Evolutionary conservation across 768 basidiomycete species (phyloP), one percentile per base, ranked within the genome.

Genomic region (Tricholoma matsutake): DNA sequence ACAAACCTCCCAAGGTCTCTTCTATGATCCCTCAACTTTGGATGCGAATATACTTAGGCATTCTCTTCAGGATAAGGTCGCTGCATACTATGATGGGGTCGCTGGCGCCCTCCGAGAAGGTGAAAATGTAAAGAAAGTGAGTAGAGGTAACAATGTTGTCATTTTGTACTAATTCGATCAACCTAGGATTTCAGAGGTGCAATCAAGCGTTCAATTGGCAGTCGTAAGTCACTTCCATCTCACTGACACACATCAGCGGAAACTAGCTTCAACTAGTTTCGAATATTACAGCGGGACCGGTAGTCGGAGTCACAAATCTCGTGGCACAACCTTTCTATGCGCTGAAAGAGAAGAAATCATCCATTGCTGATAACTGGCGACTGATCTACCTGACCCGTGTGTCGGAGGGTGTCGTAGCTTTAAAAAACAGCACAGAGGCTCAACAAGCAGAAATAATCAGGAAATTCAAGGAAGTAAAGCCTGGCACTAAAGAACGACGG

Each of bases 351-450:
- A 63, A 71, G 10, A 73, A 75, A 54, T 67, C 72, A n/a, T 59
- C 67, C 2, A 63, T 68, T 56, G 73, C 51, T 31, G 28, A 53
- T 2, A 8, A 53, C 29, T 53, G 51, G 51, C 51, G n/a, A 32
- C n/a, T 53, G 51, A 53, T 53, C 51, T 53, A 53, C 51, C 14
- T 64, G n/a, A 77, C 75, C 11, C 72, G 79, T 28, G 71, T 79
- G 13, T 68, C 70, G 6, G 76, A 82, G 58, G 82, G 81, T 4
- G 52, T 71, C 6, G 73, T 75, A 58, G 79, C 72, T 1, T 74
- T 75, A 6, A 68, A 66, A 55, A 60, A 58, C n/a, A 76, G 78
- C 65, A 73, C 73, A 1, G 65, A 61, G n/a, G 59, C 67, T 3
- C 69, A 82, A 56, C 65, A 74, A 31, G 61, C 65, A 1, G 67